Conservation (phyloP, 441 rosid species). For the Geranium incanum region DNA sequence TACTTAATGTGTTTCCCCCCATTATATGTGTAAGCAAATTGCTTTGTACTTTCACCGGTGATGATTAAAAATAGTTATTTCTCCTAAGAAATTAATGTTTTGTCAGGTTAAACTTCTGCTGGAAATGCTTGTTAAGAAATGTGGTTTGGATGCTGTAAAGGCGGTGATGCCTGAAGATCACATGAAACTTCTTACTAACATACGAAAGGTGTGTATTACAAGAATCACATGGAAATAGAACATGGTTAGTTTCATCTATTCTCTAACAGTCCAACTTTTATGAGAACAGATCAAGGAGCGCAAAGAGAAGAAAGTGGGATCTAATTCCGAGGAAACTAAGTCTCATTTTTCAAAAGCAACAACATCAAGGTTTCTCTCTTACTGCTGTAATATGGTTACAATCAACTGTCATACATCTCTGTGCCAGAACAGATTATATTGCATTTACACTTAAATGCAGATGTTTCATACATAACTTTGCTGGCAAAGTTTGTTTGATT, state of each 20-base stretch:
- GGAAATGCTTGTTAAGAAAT: slow-evolving; percentile 92
- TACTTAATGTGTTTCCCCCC: not conserved
- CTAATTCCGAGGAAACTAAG: slow-evolving; percentile 51
- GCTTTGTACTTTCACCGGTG: not conserved
- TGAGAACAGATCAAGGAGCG: slow-evolving; percentile 66
- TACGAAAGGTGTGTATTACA: slow-evolving; percentile 61
- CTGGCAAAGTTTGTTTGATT: no score
- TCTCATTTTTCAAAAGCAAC: slow-evolving; percentile 59
- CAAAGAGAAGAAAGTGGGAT: slow-evolving; percentile 55
- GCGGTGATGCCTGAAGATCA: slow-evolving; percentile 96
- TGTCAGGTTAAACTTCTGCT: slow-evolving; percentile 74
- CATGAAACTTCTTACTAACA: slow-evolving; percentile 82
- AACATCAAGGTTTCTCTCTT: slow-evolving; percentile 50
- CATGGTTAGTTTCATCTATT: slow-evolving; percentile 5
- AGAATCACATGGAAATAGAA: slow-evolving; percentile 6
- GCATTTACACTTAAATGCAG: not conserved
- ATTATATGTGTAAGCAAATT: not conserved
- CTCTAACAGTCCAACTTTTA: slow-evolving; percentile 17
- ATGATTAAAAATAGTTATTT: not conserved
- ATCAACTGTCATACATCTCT: not conserved
- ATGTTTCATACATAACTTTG: no score
- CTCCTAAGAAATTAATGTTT: slow-evolving; percentile 1
- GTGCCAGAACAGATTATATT: not conserved
- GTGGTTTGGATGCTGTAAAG: slow-evolving; percentile 89
- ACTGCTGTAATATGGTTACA: not conserved